A percentile compares a stretch with the other conserved stretches of the same genome.
Evolutionary conservation across 805 yeast species (phyloP).

Genomic region (Candida berthetii): DNA sequence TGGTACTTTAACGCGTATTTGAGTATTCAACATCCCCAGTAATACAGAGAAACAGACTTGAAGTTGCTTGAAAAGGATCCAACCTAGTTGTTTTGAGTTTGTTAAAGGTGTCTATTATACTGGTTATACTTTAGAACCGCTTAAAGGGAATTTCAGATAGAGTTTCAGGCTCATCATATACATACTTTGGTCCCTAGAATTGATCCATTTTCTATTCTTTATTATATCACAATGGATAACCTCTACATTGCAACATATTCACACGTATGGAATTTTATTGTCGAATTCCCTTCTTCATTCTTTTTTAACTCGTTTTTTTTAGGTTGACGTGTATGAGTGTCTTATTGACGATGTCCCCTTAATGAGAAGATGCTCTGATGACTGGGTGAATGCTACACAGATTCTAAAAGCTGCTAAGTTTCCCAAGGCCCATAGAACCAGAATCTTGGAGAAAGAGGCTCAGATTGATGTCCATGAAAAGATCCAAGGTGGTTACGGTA

Average conservation of each 20-base stretch:
- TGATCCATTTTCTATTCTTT: too few relatives aligned
- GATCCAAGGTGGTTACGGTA: slow-evolving; percentile 81
- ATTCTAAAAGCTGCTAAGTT: slow-evolving; percentile 72
- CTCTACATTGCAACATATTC: slow-evolving; percentile 21
- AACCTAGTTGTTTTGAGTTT: too few relatives aligned
- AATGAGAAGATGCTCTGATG: slow-evolving; percentile 89
- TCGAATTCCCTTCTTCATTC: not conserved
- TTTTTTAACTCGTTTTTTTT: not conserved
- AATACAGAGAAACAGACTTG: too few relatives aligned
- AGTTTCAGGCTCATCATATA: too few relatives aligned
- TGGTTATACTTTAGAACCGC: too few relatives aligned
- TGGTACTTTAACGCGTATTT: not conserved
- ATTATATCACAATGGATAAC: too few relatives aligned
- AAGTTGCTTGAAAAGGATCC: too few relatives aligned
- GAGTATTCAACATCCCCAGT: not conserved
- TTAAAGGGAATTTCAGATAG: too few relatives aligned
- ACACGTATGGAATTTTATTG: slow-evolving; percentile 9
- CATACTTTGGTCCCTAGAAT: too few relatives aligned
- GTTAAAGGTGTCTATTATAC: too few relatives aligned
- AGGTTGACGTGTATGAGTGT: slow-evolving; percentile 21
- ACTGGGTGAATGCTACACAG: slow-evolving; percentile 92
- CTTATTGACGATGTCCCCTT: slow-evolving; percentile 17
- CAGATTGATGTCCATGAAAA: slow-evolving; percentile 65
- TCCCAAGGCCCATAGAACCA: slow-evolving; percentile 74
- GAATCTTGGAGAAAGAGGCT: slow-evolving; percentile 69